These are phyloP conservation scores for Brettanomyces sp. DNA, from an alignment of 805 yeast genomes.

Conservation along the genomic window DNA sequence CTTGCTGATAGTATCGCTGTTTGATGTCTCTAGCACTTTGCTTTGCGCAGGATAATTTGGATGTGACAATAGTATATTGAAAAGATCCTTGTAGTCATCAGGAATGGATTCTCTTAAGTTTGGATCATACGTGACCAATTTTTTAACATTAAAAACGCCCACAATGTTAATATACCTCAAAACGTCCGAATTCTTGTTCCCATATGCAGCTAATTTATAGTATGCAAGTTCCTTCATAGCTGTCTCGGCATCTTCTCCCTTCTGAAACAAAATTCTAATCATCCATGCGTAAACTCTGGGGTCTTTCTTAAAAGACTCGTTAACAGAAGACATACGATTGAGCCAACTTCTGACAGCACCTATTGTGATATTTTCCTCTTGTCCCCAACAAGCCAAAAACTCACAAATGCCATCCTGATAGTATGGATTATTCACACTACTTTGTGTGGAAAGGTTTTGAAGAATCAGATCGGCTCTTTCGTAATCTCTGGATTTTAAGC, in stretches of 20 bases:
- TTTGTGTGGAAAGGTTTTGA: conserved; percentile 38
- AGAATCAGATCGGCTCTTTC: conserved; percentile 64
- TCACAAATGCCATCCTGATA: conserved; percentile 63
- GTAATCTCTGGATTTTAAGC: conserved; percentile 54
- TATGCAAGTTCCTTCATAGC: conserved; percentile 11
- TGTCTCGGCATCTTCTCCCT: conserved; percentile 8
- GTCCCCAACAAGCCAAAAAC: conserved; percentile 36
- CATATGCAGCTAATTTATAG: conserved; percentile 10
- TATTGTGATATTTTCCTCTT: conserved; percentile 14
- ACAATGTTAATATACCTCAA: conserved; percentile 37
- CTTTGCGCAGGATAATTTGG: too few species aligned
- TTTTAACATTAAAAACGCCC: conserved; percentile 33
- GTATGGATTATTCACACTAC: conserved; percentile 22
- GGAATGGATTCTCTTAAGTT: conserved; percentile 16
- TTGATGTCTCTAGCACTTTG: background rate
- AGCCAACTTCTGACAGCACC: conserved; percentile 19
- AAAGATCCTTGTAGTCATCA: conserved; percentile 16
- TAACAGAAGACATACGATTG: conserved; percentile 9
- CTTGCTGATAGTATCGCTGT: background rate
- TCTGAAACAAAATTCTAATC: conserved; percentile 18
- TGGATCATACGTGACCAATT: conserved; percentile 25
- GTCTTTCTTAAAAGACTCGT: conserved; percentile 14
- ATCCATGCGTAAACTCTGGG: conserved; percentile 24
- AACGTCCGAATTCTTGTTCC: conserved; percentile 23
- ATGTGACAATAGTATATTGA: conserved; percentile 6